phyloP scores from a whole-genome alignment of 129 eudicot species.

The Heracleum sosnowskyi region DNA sequence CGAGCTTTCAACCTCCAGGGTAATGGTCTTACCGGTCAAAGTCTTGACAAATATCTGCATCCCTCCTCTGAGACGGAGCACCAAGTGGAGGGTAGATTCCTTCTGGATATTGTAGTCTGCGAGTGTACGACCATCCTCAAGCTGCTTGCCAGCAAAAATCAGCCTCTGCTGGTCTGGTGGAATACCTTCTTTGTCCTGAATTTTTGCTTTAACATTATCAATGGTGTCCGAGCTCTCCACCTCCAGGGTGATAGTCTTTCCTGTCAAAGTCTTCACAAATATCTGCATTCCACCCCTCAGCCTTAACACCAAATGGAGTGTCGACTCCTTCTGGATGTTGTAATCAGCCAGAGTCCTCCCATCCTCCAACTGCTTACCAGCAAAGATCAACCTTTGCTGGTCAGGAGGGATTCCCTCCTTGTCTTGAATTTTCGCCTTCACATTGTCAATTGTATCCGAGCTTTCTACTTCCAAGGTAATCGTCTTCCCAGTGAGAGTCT shows the following conservation, averaged over 20 bases:
- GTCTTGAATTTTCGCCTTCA: not conserved
- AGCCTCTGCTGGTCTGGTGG: constrained; percentile 1
- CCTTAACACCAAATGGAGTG: not conserved
- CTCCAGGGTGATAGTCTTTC: not conserved
- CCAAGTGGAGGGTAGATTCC: not conserved
- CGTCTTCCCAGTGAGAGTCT: not conserved
- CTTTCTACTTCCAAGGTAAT: not conserved
- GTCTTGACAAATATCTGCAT: not conserved
- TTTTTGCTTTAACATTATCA: not conserved
- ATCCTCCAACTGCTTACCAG: not conserved
- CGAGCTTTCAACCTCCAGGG: not conserved
- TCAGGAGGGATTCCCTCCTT: not conserved
- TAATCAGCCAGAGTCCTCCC: not conserved
- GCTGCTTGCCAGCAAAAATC: not conserved
- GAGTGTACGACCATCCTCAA: not conserved
- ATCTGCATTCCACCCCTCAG: not conserved
- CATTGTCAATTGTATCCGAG: not conserved
- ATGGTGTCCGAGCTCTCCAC: not conserved
- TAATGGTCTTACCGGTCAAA: not conserved
- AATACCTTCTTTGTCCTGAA: not conserved
- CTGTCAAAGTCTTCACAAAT: not conserved
- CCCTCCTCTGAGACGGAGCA: not conserved
- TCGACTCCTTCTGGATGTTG: not conserved
- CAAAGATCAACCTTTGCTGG: not conserved
- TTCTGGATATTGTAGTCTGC: not conserved